Evolutionary conservation across 129 eudicot genomes (phyloP).

Genomic region (Pseudognaphalium luteoalbum): DNA sequence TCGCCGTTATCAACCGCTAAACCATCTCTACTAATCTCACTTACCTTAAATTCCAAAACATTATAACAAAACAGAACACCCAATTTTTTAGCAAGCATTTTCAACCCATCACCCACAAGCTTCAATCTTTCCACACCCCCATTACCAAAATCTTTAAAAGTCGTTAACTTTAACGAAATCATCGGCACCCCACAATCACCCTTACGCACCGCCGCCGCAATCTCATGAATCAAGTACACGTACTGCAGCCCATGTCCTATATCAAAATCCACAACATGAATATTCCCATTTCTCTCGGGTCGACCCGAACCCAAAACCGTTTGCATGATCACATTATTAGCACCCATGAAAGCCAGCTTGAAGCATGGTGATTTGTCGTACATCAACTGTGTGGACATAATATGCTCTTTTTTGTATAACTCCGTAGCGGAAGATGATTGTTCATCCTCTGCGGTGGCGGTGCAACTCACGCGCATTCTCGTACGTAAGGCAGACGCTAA

Average conservation of each 20-base stretch:
- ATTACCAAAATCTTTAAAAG: slow-evolving; percentile 43
- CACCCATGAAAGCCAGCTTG: slow-evolving; percentile 75
- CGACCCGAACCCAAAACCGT: slow-evolving; percentile 24
- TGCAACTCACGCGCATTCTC: slow-evolving; percentile 59
- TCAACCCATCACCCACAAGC: slow-evolving; percentile 49
- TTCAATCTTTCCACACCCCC: slow-evolving; percentile 50
- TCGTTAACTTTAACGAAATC: slow-evolving; percentile 44
- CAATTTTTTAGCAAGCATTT: slow-evolving; percentile 36
- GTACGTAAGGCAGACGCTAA: slow-evolving; percentile 51
- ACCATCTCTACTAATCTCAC: slow-evolving; percentile 41
- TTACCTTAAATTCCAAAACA: slow-evolving; percentile 36
- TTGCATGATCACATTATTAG: slow-evolving; percentile 60
- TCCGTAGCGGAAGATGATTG: slow-evolving; percentile 36
- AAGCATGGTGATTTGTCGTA: slow-evolving; percentile 85
- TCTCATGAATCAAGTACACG: slow-evolving; percentile 67
- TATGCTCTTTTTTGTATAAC: slow-evolving; percentile 55
- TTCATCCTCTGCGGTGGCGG: slow-evolving; percentile 16
- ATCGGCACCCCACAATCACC: background rate
- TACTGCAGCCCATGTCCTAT: slow-evolving; percentile 81
- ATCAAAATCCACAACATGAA: slow-evolving; percentile 87
- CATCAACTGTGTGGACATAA: slow-evolving; percentile 43
- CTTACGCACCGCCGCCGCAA: slow-evolving; percentile 45
- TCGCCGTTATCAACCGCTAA: slow-evolving; percentile 50
- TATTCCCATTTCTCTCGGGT: background rate
- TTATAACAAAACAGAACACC: slow-evolving; percentile 52